These are phyloP conservation scores for Fusarium austroafricanum DNA, from an alignment of 2,329 filamentous ascomycete species.

Conservation along the genomic window DNA sequence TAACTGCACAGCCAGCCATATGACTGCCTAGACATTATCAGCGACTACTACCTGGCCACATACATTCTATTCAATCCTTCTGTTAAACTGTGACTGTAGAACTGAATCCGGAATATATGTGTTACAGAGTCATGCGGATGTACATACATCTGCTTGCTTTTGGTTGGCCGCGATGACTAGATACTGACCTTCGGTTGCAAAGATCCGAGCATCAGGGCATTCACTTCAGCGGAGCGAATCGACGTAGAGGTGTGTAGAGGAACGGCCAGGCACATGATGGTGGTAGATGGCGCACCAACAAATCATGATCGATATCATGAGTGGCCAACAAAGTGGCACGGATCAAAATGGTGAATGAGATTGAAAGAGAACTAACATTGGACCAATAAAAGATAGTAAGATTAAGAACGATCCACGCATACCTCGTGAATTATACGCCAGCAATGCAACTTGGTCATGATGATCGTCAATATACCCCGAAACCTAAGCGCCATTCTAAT, in stretches of 20 bases:
- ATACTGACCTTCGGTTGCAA: not conserved
- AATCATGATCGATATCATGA: slow-evolving; percentile 23
- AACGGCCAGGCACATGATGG: slow-evolving; percentile 34
- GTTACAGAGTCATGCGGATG: not conserved
- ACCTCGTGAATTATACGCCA: slow-evolving; percentile 51
- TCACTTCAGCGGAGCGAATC: not conserved
- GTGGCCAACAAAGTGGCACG: slow-evolving; percentile 9
- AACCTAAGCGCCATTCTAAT: slow-evolving; percentile 41
- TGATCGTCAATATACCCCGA: slow-evolving; percentile 42
- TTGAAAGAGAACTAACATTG: slow-evolving; percentile 9
- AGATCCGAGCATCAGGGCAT: not conserved
- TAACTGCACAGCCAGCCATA: not conserved
- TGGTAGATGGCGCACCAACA: slow-evolving; percentile 22
- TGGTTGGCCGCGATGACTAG: not conserved
- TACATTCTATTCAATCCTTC: not conserved
- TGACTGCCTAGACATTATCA: not conserved
- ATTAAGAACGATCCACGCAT: slow-evolving; percentile 50
- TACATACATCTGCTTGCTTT: not conserved
- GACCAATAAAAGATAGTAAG: slow-evolving; percentile 26
- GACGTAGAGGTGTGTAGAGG: slow-evolving; percentile 6
- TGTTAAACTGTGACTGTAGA: not conserved
- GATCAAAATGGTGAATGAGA: slow-evolving; percentile 9
- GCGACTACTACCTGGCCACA: not conserved
- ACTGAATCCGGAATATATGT: not conserved
- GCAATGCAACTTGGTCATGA: slow-evolving; percentile 47